Conservation (phyloP, 352 stramenopile species). For the Peronospora tabacina region DNA sequence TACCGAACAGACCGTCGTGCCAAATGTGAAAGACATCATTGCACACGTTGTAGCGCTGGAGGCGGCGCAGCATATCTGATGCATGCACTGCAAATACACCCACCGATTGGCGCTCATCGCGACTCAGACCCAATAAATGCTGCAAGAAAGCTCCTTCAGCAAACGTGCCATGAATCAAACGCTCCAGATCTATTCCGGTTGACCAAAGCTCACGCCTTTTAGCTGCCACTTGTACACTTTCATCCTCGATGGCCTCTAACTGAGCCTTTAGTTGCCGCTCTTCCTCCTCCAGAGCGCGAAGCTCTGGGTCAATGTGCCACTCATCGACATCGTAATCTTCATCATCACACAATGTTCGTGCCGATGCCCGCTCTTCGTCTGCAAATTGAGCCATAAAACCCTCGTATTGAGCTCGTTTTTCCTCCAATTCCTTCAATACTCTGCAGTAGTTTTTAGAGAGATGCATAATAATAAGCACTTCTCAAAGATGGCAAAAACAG, state of each 20-base stretch:
- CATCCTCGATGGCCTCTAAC: slow-evolving; percentile 48
- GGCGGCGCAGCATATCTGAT: slow-evolving; percentile 68
- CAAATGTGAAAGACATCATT: slow-evolving; percentile 90
- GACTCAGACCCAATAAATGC: slow-evolving; percentile 59
- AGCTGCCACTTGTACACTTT: slow-evolving; percentile 42
- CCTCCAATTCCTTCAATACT: slow-evolving; percentile 36
- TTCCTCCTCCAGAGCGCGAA: slow-evolving; percentile 54
- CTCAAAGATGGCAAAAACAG: not conserved
- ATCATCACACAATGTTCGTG: slow-evolving; percentile 16
- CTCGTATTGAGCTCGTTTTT: slow-evolving; percentile 48
- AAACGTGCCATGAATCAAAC: slow-evolving; percentile 66
- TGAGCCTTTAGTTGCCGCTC: slow-evolving; percentile 46
- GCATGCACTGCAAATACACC: slow-evolving; percentile 69
- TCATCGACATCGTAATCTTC: slow-evolving; percentile 28
- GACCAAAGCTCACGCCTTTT: slow-evolving; percentile 69
- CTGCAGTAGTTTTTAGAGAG: slow-evolving; percentile 19
- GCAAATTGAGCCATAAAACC: slow-evolving; percentile 46
- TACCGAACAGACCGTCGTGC: slow-evolving; percentile 85
- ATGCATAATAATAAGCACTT: slow-evolving; percentile 6
- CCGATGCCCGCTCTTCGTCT: slow-evolving; percentile 22
- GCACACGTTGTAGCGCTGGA: slow-evolving; percentile 84
- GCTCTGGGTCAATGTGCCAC: slow-evolving; percentile 39
- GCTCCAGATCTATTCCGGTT: slow-evolving; percentile 60
- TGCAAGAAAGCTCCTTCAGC: slow-evolving; percentile 68
- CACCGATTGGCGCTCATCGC: slow-evolving; percentile 69